phyloP scores from a whole-genome alignment of 306 rosid genomes.

The Glycyrrhiza uralensis region DNA sequence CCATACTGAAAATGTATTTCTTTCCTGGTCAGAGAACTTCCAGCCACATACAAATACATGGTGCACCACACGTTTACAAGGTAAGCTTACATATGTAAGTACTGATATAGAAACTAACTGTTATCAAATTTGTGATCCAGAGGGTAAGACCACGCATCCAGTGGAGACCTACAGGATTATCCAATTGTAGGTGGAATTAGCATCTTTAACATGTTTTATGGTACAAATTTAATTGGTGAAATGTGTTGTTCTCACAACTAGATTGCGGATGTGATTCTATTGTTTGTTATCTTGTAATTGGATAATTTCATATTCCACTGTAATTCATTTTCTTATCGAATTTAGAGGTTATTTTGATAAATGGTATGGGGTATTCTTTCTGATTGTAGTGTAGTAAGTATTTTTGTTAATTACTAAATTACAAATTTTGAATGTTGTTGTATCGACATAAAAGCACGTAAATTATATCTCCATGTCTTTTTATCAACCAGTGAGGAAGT shows the following conservation, averaged over 20 bases:
- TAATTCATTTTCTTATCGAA: not conserved
- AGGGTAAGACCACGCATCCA: slow-evolving; percentile 40
- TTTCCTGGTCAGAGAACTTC: slow-evolving; percentile 94
- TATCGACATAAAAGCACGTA: not conserved
- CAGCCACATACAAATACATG: slow-evolving; percentile 68
- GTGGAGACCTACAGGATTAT: slow-evolving; percentile 40
- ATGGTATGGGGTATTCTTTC: not conserved
- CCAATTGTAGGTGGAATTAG: slow-evolving; percentile 40
- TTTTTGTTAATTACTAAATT: not conserved
- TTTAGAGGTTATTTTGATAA: not conserved
- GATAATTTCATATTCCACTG: not conserved
- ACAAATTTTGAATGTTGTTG: not conserved
- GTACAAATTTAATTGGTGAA: slow-evolving; percentile 18
- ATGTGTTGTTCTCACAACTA: not conserved
- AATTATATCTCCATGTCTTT: not conserved
- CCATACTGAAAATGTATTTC: slow-evolving; percentile 87
- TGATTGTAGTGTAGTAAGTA: not conserved
- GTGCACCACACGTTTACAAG: slow-evolving; percentile 85
- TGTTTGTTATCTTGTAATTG: slow-evolving; percentile 14
- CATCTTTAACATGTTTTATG: slow-evolving; percentile 26
- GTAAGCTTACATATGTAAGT: slow-evolving; percentile 38
- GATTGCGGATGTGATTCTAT: not conserved
- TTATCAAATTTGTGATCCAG: slow-evolving; percentile 42
- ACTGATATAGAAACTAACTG: slow-evolving; percentile 29
- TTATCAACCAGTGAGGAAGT: not conserved